Evolutionary conservation across 148 eudicot species (phyloP).

Genomic region (Rhododendron ovatum): DNA sequence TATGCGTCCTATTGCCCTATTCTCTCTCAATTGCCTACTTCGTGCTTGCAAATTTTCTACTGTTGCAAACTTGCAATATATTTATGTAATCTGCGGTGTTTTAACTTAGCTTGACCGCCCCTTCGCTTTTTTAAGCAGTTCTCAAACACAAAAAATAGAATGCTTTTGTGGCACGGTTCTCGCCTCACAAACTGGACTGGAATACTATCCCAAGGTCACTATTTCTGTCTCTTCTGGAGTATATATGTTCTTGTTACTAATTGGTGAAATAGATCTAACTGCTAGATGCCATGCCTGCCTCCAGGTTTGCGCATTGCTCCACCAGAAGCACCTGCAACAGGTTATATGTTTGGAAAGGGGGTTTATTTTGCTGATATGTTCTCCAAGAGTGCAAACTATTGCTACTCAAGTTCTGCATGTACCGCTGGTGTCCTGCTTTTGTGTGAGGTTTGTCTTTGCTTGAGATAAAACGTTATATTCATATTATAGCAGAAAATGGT

Average conservation of each 20-base stretch:
- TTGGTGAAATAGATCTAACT: background rate
- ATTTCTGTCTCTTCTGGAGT: background rate
- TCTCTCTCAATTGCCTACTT: background rate
- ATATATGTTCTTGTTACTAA: background rate
- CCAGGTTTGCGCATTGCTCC: conserved; percentile 97
- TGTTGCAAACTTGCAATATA: no score
- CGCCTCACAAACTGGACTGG: conserved; percentile 97
- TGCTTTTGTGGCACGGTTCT: conserved; percentile 99
- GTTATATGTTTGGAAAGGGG: conserved; percentile 98
- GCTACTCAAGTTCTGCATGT: conserved; percentile 50
- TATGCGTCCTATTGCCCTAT: background rate
- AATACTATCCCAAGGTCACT: conserved; percentile 83
- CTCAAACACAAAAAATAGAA: conserved; percentile 63
- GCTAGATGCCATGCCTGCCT: conserved; percentile 11
- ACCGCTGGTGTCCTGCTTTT: conserved; percentile 80
- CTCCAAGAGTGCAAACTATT: conserved; percentile 96
- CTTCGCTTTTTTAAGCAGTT: conserved; percentile 41
- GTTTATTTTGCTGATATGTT: conserved; percentile 99
- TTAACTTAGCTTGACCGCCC: background rate
- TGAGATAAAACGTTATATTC: background rate
- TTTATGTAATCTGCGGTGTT: background rate
- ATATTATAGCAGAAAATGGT: background rate
- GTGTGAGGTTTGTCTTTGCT: conserved; percentile 61
- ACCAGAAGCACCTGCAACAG: conserved; percentile 94
- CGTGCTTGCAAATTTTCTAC: background rate